These are phyloP conservation scores for Aspergillus glaucus DNA, from an alignment of 2,329 filamentous ascomycete species.

Conservation along the genomic window DNA sequence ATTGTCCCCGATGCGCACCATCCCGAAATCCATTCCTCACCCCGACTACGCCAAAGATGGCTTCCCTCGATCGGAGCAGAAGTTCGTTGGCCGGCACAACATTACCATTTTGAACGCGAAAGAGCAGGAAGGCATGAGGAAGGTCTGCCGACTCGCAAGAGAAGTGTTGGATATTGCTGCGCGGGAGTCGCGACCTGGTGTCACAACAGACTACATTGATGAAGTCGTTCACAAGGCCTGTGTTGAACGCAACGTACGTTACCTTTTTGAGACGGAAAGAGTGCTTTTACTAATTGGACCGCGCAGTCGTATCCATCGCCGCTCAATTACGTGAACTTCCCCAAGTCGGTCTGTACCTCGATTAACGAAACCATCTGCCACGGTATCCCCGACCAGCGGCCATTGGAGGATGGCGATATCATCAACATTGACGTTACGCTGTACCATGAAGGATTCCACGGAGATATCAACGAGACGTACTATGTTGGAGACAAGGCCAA, in stretches of 20 bases:
- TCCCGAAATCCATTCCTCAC: constrained; percentile 73
- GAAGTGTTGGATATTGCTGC: constrained; percentile 93
- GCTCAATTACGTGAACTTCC: constrained; percentile 91
- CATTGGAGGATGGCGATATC: constrained; percentile 86
- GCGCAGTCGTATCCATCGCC: constrained; percentile 84
- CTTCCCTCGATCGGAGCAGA: constrained; percentile 60
- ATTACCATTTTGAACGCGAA: constrained; percentile 74
- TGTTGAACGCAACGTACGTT: constrained; percentile 77
- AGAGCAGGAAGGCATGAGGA: constrained; percentile 83
- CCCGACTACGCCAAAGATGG: constrained; percentile 88
- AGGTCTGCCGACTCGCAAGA: constrained; percentile 76
- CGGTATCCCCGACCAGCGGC: constrained; percentile 87
- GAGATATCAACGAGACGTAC: constrained; percentile 97
- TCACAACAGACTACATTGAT: constrained; percentile 93
- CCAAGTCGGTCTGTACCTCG: constrained; percentile 96
- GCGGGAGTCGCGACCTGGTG: constrained; percentile 74
- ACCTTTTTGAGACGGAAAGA: background rate
- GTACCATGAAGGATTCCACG: constrained; percentile 92
- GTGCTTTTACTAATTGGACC: constrained; percentile 8
- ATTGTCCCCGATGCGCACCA: constrained; percentile 62
- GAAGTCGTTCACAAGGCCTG: constrained; percentile 93
- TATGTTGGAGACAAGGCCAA: constrained; percentile 87
- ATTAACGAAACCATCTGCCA: constrained; percentile 98
- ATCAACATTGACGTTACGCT: constrained; percentile 94
- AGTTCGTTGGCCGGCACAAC: constrained; percentile 66